These are phyloP conservation scores for Dothiorella sarmentorum DNA, from an alignment of 2,329 filamentous ascomycete genomes.

Conservation along the genomic window DNA sequence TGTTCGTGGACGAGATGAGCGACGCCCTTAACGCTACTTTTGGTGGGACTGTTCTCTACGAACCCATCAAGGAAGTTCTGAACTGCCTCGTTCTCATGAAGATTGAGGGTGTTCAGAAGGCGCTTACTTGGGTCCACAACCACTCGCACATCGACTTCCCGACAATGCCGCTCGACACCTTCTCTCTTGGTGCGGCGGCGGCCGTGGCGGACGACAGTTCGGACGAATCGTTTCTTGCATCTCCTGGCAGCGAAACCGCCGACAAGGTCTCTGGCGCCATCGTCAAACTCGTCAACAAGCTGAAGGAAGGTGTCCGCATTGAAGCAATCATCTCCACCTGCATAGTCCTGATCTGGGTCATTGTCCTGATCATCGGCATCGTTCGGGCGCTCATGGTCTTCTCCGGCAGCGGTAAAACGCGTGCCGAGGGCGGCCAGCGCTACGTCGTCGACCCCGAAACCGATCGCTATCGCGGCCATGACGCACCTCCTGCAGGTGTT, in stretches of 20 bases:
- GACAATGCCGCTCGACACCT: conserved; percentile 71
- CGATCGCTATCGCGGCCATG: conserved; percentile 16
- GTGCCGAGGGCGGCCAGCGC: conserved; percentile 56
- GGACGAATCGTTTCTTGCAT: conserved; percentile 71
- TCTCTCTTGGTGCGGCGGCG: conserved; percentile 71
- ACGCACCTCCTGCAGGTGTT: conserved; percentile 11
- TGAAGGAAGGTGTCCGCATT: conserved; percentile 65
- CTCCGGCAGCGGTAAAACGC: conserved; percentile 56
- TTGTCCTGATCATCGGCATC: conserved; percentile 73
- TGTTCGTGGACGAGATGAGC: conserved; percentile 74
- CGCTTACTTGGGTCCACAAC: conserved; percentile 89
- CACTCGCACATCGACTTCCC: conserved; percentile 82
- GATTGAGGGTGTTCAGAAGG: conserved; percentile 77
- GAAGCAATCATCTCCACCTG: conserved; percentile 77
- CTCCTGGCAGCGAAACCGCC: conserved; percentile 66
- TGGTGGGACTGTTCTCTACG: conserved; percentile 74
- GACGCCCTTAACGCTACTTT: conserved; percentile 73
- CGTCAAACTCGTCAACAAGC: conserved; percentile 61
- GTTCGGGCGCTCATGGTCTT: conserved; percentile 63
- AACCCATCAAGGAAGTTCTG: conserved; percentile 74
- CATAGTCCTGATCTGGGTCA: conserved; percentile 72
- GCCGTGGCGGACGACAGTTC: conserved; percentile 50
- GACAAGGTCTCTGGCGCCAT: conserved; percentile 81
- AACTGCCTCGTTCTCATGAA: conserved; percentile 87
- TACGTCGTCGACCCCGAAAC: conserved; percentile 31